Evolutionary conservation across 257 asterid genomes (phyloP), one percentile per base, ranked within the genome.

Genomic region (Craterostigma plantagineum): DNA sequence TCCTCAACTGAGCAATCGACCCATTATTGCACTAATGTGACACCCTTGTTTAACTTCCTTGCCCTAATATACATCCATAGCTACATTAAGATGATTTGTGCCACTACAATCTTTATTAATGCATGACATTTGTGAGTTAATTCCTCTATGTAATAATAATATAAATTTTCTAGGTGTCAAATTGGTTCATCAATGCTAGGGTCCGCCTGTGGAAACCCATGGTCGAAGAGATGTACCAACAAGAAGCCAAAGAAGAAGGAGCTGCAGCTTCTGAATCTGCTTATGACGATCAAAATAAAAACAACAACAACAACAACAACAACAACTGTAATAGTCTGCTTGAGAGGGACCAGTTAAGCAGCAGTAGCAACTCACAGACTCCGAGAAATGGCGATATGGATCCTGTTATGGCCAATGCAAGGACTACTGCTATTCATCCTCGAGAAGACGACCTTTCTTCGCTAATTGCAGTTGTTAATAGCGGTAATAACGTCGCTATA

Each of bases 181-280:
- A 90, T 72, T 90, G 99, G 99, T 90, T 84, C 82, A 90, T 90
- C 35, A 90, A 90, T 77, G 99, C 99, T 8, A 75, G 99, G 87
- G 99, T 90, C 46, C 79, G 99, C 33, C 66, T 90, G 71, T 90
- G 99, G 99, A 90, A 90, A 71, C 99, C 99, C 63, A 84, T 90
- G 99, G 94, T 90, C 33, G 99, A 90, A 62, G 99, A 90, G 41
- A 90, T 90, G 94, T 90, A 90, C 65, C 92, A 80, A 38, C 92
- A 90, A 65, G 99, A 90, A 40, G 70, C 94, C 71, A 80, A 77
- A 46, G 99, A 79, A 13, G 80, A 56, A n/a, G n/a, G n/a, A n/a
- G n/a, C n/a, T n/a, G n/a, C n/a, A 1, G 58, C 73, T 42, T 93
- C 76, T 16, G 82, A 54, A 0, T 56, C 47, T 0, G n/a, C n/a